A percentile compares a stretch with the other conserved stretches of the same genome.
phyloP scores from a whole-genome alignment of 2,329 filamentous ascomycete species.

The Monilinia laxa region DNA sequence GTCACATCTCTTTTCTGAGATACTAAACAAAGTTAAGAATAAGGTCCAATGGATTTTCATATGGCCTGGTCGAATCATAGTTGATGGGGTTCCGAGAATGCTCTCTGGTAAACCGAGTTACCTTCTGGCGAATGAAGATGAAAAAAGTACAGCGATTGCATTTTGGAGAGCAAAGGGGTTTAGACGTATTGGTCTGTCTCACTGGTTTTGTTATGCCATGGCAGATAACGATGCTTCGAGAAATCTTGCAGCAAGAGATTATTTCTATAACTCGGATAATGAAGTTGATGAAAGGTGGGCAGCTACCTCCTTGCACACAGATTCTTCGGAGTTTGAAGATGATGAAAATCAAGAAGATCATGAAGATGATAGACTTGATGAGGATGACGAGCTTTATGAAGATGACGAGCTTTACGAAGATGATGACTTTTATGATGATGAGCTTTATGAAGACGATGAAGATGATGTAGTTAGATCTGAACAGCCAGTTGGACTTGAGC shows the following conservation, averaged over 20 bases:
- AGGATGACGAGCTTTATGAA: not conserved
- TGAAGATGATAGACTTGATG: no score
- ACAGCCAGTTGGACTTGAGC: no score
- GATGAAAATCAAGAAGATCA: no score
- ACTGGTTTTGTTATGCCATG: conserved; percentile 2
- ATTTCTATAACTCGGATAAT: not conserved
- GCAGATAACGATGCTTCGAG: not conserved
- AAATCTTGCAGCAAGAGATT: not conserved
- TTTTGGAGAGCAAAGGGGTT: conserved; percentile 5
- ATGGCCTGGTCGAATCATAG: not conserved
- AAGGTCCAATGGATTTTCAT: not conserved
- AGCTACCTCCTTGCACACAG: no score
- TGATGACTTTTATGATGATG: not conserved
- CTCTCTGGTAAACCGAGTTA: not conserved
- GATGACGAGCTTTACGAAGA: not conserved
- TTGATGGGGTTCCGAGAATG: not conserved
- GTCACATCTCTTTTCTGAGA: not conserved
- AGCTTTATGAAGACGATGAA: not conserved
- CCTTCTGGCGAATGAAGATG: not conserved
- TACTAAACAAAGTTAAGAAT: not conserved
- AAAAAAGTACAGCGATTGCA: not conserved
- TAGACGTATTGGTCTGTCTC: not conserved
- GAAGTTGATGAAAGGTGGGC: not conserved
- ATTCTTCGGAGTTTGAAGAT: not conserved
- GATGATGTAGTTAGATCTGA: not conserved